Base-by-base conservation (phyloP, 495 filamentous ascomycete genomes). In the Penicillium dipodomyicola region DNA sequence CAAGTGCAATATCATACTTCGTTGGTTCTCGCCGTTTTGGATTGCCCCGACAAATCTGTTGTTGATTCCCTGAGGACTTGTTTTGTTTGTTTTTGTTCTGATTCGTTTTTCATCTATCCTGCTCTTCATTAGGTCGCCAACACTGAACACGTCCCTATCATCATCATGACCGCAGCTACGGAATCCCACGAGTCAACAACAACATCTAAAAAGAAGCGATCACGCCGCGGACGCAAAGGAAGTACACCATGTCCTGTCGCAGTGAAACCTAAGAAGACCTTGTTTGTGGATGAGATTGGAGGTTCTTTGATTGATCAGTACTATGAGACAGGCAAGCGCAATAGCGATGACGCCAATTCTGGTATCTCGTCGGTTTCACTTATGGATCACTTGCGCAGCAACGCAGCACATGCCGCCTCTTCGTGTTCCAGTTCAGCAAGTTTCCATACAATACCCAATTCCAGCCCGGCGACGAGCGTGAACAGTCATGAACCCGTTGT, bases 281-380 rank as follows among this genome's bases (percentile, higher is more conserved):
- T 60, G 43, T 48, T 71, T 3, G 9, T 67, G 20, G 60, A 68
- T 25, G 64, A 67, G 40, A 43, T 71, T 14, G 66, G 64, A 2
- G 58, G 67, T 39, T 42, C 47, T 2, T 43, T 71, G 41, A 39
- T 67, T 20, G 58, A 63, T 5, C 63, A 67, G 40, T 53, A 67
- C 23, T 63, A 57, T 43, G 37, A 53, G 11, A 52, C 27, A 1
- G 22, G 63, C 15, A 53, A 40, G 14, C 41, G 42, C 2, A 41
- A 56, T 12, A 44, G 42, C 3, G 56, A 23, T 0, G 42, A 60
- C 19, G 52, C 37, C 6, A 47, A 12, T 6, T 46, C 42, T 7
- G 35, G 52, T 27, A 20, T 25, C 0, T 44, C 64, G 15, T 56
- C 23, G 10, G 11, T 47, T 19, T 62, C 59, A 0, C 48, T 69